Percentiles rank a stretch among this genome's conserved stretches.
Conservation (phyloP, 1,139 yeast species). For the Taphrina wiesneri region DNA sequence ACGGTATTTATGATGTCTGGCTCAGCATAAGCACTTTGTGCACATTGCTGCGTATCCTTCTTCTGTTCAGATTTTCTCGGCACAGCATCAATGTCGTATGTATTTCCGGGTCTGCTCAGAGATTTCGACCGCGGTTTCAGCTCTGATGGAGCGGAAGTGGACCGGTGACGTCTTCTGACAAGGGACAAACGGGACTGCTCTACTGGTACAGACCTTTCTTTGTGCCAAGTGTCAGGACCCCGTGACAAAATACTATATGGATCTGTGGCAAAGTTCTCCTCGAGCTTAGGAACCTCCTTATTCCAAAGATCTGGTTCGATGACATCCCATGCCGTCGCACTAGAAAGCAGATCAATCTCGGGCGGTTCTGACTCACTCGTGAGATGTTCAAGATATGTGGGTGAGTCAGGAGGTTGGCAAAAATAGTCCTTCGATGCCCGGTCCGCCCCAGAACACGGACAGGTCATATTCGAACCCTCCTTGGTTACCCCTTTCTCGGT, state of each 20-base stretch:
- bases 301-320: neutral
- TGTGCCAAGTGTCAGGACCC: too few relatives aligned
- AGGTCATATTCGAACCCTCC: too few relatives aligned
- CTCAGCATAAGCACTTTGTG: neutral
- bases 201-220: too few relatives aligned
- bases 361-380: neutral
- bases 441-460: too few relatives aligned
- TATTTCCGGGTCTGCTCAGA: neutral
- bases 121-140: neutral
- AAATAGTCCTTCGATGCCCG: neutral
- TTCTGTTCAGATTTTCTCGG: neutral
- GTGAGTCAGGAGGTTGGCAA: conserved; percentile 2
- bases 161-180: neutral
- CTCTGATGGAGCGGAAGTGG: neutral
- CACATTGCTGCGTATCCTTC: neutral
- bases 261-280: too few relatives aligned
- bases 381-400: neutral
- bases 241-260: too few relatives aligned
- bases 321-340: neutral
- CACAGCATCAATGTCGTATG: neutral
- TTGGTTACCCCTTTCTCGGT: neutral
- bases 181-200: neutral
- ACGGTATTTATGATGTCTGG: neutral
- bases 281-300: too few relatives aligned
- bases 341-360: neutral